A percentile compares a stretch with the other conserved stretches of the same genome.
These are phyloP conservation scores for Penicillium simplicissimum DNA, from an alignment of 495 filamentous ascomycete genomes.

Conservation along the genomic window DNA sequence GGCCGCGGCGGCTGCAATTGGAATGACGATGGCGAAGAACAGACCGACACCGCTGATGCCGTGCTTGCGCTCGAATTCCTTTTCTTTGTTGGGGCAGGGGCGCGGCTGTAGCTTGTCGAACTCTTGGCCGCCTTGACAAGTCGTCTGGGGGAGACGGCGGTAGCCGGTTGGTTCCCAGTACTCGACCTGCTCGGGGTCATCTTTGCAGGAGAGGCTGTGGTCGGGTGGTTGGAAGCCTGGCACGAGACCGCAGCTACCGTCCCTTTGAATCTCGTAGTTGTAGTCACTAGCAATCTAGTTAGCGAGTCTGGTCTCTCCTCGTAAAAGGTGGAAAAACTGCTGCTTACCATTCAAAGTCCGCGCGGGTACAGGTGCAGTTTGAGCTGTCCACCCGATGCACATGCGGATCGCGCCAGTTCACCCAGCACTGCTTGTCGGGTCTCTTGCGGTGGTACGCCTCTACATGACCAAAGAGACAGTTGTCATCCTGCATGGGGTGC, in stretches of 20 bases:
- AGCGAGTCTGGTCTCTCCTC: conserved; percentile 9
- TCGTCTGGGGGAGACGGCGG: conserved; percentile 86
- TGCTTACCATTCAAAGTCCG: conserved; percentile 90
- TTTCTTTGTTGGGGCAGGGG: conserved; percentile 74
- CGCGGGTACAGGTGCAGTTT: conserved; percentile 79
- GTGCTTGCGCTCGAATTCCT: conserved; percentile 72
- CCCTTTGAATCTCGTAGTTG: conserved; percentile 79
- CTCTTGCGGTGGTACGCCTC: conserved; percentile 91
- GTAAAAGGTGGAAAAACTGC: background rate
- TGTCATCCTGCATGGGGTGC: conserved; percentile 70
- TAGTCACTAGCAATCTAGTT: conserved; percentile 68
- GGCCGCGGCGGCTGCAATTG: conserved; percentile 64
- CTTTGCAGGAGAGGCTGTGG: conserved; percentile 62
- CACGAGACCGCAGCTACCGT: conserved; percentile 76
- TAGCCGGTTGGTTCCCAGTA: conserved; percentile 85
- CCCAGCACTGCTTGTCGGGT: conserved; percentile 70
- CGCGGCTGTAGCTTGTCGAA: conserved; percentile 60
- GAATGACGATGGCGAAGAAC: conserved; percentile 81
- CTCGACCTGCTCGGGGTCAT: conserved; percentile 64
- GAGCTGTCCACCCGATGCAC: conserved; percentile 51
- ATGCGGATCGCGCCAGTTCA: conserved; percentile 72
- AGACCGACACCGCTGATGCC: conserved; percentile 71
- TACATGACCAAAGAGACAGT: conserved; percentile 91
- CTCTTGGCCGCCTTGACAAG: conserved; percentile 71
- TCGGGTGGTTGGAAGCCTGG: conserved; percentile 66